A percentile compares a stretch with the other conserved stretches of the same genome.
phyloP scores from a whole-genome alignment of 192 early-diverging fungal genomes.

The Coemansia furcata region DNA sequence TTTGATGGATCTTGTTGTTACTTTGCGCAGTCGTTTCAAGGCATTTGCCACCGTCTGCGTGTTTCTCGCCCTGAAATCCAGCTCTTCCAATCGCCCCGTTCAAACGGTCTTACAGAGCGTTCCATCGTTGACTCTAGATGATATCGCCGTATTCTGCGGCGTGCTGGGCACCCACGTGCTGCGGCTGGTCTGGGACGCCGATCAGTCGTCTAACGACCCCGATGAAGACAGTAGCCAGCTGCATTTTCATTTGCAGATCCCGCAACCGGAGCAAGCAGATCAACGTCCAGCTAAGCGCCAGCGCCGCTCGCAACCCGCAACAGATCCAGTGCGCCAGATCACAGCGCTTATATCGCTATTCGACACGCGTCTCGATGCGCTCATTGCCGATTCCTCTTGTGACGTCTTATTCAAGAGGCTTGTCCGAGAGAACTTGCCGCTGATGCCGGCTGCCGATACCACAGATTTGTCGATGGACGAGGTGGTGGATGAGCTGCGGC shows the following conservation, averaged over 20 bases:
- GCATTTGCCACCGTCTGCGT: conserved; percentile 25
- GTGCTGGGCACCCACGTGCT: conserved; percentile 15
- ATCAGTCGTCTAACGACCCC: neutral
- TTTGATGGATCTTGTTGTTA: neutral
- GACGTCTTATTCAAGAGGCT: neutral
- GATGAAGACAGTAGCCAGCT: neutral
- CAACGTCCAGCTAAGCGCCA: neutral
- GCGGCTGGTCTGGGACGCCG: conserved; percentile 8
- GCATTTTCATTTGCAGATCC: neutral
- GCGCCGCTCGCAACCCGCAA: neutral
- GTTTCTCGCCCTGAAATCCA: conserved; percentile 14
- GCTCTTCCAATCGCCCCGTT: neutral
- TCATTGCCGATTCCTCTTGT: neutral
- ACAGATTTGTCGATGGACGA: neutral
- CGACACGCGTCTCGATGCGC: neutral
- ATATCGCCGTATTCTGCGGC: conserved; percentile 19
- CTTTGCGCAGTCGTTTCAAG: conserved; percentile 3
- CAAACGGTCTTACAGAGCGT: conserved; percentile 1
- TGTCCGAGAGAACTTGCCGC: neutral
- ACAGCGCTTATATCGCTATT: conserved; percentile 6
- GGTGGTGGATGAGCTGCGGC: neutral
- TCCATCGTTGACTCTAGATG: neutral
- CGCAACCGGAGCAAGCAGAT: neutral
- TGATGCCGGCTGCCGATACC: neutral
- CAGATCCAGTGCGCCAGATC: neutral